Percentiles rank a stretch among this genome's conserved stretches.
These are phyloP conservation scores for Lasiodiplodia sp. DNA, from an alignment of 2,329 filamentous ascomycete species.

Conservation along the genomic window DNA sequence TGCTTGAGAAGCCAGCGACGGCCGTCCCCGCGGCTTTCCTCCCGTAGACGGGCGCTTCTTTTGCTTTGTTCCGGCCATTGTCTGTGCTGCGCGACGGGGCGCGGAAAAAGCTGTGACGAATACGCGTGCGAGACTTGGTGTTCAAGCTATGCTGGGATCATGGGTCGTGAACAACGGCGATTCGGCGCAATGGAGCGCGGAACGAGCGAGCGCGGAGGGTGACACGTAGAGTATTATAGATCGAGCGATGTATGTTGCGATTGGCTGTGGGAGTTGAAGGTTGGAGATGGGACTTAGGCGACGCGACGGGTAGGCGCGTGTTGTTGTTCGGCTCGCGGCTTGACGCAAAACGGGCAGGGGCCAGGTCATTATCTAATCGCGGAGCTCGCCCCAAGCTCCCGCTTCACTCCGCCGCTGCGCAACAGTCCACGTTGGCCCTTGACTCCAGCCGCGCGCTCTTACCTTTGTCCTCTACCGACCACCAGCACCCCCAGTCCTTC, in stretches of 20 bases:
- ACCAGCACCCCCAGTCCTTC: neutral
- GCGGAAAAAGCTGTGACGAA: neutral
- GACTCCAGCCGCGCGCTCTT: neutral
- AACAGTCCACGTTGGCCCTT: slow-evolving; percentile 26
- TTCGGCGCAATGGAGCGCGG: neutral
- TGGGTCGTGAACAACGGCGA: neutral
- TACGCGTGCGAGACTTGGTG: neutral
- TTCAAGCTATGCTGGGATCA: slow-evolving; percentile 12
- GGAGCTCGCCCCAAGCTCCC: neutral
- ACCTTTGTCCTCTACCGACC: neutral
- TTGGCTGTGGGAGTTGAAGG: neutral
- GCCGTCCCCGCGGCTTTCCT: slow-evolving; percentile 1
- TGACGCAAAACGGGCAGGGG: slow-evolving; percentile 5
- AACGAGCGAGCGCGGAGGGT: neutral
- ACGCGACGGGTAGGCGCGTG: neutral
- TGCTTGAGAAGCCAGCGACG: neutral
- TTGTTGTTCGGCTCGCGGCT: slow-evolving; percentile 4
- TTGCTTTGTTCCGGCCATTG: slow-evolving; percentile 12
- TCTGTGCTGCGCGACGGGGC: neutral
- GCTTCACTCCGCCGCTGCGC: neutral
- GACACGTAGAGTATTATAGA: neutral
- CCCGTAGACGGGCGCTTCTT: slow-evolving; percentile 6
- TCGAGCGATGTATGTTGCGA: neutral
- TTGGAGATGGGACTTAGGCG: neutral
- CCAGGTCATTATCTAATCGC: slow-evolving; percentile 8